These are phyloP conservation scores for Triticum monococcum DNA, from an alignment of 176 grass and related monocot genomes.

Conservation along the genomic window DNA sequence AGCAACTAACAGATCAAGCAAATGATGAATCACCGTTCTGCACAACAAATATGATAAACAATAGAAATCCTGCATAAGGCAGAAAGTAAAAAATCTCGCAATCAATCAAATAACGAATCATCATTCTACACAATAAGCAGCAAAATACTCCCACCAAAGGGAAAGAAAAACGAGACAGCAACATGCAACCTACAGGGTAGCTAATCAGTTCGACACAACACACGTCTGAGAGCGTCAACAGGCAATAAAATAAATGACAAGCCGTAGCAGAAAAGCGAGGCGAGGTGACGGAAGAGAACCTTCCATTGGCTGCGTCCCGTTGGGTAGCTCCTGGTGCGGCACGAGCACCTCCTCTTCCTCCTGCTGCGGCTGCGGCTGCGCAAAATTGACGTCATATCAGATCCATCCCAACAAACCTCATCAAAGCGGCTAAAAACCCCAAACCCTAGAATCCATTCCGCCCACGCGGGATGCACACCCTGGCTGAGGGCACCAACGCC, in stretches of 20 bases:
- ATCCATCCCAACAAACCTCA: constrained; percentile 36
- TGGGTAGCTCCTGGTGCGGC: constrained; percentile 66
- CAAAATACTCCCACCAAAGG: not conserved
- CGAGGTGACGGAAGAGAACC: constrained; percentile 38
- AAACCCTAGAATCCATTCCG: constrained; percentile 58
- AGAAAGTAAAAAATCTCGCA: not conserved
- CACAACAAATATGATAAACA: not conserved
- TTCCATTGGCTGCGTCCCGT: constrained; percentile 90
- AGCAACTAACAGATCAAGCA: constrained; percentile 3
- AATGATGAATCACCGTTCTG: not conserved
- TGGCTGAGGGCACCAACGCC: not conserved
- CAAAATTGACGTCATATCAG: constrained; percentile 36
- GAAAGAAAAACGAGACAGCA: not conserved
- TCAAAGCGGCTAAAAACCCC: constrained; percentile 48
- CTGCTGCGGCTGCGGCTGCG: constrained; percentile 43
- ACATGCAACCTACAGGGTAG: constrained; percentile 8
- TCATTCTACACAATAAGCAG: not conserved
- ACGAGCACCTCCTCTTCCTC: constrained; percentile 83
- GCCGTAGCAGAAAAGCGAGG: not conserved
- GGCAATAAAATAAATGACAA: not conserved
- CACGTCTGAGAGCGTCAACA: not conserved
- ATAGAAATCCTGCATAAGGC: not conserved
- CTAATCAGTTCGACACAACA: not conserved
- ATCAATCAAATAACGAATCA: not conserved
- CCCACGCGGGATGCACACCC: not conserved